These are phyloP conservation scores for Ophiostoma piceae DNA, from an alignment of 2,329 filamentous ascomycete species.

Conservation along the genomic window DNA sequence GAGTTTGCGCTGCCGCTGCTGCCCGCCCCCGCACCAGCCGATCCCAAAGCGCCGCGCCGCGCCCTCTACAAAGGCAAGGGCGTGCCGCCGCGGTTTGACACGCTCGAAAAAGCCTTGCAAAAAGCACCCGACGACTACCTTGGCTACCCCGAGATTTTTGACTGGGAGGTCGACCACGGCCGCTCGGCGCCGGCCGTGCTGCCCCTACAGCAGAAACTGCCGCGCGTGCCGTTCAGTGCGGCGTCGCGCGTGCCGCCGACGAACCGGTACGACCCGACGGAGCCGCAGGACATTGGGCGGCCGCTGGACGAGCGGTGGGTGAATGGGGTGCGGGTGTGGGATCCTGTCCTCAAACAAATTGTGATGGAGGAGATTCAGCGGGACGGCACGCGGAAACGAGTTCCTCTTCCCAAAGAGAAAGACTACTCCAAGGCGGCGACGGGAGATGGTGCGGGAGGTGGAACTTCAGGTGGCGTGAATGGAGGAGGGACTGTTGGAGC, in stretches of 20 bases:
- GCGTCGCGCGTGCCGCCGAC: neutral
- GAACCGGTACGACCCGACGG: neutral
- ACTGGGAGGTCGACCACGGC: slow-evolving; percentile 20
- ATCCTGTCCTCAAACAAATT: neutral
- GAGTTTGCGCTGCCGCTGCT: neutral
- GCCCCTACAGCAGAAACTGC: neutral
- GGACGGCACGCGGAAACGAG: neutral
- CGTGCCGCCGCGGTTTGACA: slow-evolving; percentile 8
- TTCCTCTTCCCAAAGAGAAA: no score
- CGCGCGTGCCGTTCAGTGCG: neutral
- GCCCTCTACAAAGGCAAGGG: neutral
- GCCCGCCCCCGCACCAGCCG: neutral
- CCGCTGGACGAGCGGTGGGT: neutral
- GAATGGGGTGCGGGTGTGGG: neutral
- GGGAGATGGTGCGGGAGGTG: no score
- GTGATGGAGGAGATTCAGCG: neutral
- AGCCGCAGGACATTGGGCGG: neutral
- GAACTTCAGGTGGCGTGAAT: no score
- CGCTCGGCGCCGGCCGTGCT: slow-evolving; percentile 19
- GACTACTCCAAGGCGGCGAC: no score
- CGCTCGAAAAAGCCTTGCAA: neutral
- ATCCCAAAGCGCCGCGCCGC: no score
- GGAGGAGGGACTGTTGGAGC: no score
- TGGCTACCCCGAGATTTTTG: neutral
- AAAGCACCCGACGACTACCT: slow-evolving; percentile 16